phyloP scores from a whole-genome alignment of 176 grass and related monocot species.

The Leersia perrieri region DNA sequence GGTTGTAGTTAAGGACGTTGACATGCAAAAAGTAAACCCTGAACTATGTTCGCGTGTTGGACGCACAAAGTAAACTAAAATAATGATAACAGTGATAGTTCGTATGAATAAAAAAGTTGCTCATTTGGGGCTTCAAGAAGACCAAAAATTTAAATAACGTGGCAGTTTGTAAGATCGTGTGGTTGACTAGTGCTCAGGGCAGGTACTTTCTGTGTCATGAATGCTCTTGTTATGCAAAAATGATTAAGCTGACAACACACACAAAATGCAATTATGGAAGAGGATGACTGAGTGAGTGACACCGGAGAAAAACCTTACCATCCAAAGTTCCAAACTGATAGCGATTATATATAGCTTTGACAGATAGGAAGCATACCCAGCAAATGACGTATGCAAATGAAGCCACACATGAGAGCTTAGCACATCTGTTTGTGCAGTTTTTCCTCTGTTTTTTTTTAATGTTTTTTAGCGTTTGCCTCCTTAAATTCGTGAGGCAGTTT shows the following conservation, averaged over 20 bases:
- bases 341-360: background rate
- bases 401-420: background rate
- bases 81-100: background rate
- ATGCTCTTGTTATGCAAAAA: background rate
- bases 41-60: background rate
- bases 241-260: background rate
- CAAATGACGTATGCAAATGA: background rate
- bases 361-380: background rate
- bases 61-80: background rate
- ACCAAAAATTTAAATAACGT: background rate
- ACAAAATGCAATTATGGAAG: background rate
- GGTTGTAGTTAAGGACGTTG: constrained; percentile 1
- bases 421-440: background rate
- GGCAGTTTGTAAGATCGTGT: background rate
- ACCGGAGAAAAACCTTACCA: background rate
- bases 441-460: background rate
- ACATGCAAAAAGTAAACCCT: background rate
- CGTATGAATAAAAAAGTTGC: background rate
- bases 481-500: too few species aligned
- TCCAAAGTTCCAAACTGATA: background rate
- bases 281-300: background rate
- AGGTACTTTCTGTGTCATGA: background rate
- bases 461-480: background rate
- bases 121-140: background rate
- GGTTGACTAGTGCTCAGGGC: background rate